Percentiles rank a stretch among this genome's conserved stretches.
Evolutionary conservation across 1,139 yeast genomes (phyloP).

Genomic region (Sugiyamaella grinbergsii): DNA sequence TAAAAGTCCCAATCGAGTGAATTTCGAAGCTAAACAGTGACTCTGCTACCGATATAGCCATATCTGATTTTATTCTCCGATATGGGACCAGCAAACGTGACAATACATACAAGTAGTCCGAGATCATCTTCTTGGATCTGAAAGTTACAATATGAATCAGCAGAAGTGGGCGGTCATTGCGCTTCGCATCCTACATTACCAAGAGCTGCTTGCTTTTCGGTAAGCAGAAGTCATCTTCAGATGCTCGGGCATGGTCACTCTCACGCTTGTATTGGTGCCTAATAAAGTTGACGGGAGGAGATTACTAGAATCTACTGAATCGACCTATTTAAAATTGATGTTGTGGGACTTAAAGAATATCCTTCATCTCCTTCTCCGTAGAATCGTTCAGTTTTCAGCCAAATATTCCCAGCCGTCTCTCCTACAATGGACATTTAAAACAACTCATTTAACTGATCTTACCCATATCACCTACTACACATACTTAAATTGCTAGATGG

Average conservation of each 20-base stretch:
- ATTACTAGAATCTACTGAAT: not conserved
- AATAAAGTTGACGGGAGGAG: not conserved
- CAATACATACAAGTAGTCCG: not conserved
- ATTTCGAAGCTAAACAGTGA: not conserved
- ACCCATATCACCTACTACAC: slow-evolving; percentile 7
- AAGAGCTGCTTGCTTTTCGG: slow-evolving; percentile 1
- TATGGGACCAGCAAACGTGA: slow-evolving; percentile 9
- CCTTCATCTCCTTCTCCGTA: slow-evolving; percentile 1
- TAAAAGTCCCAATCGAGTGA: not conserved
- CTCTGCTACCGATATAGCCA: not conserved
- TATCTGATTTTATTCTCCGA: not conserved
- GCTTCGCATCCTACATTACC: slow-evolving; percentile 4
- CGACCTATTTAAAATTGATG: not conserved
- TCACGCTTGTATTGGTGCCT: not conserved
- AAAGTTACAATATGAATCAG: not conserved
- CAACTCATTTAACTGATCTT: not conserved
- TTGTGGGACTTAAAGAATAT: not conserved
- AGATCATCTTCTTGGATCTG: slow-evolving; percentile 7
- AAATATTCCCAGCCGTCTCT: not conserved
- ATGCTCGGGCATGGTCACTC: slow-evolving; percentile 3
- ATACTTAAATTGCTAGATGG: slow-evolving; percentile 7
- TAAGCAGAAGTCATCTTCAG: slow-evolving; percentile 5
- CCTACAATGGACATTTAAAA: not conserved
- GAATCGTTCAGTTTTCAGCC: slow-evolving; percentile 2
- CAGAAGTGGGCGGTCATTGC: not conserved